Percentiles rank a stretch among this genome's conserved stretches.
Conservation (phyloP, 1,139 yeast genomes). For the Suhomyces wounanorum region DNA sequence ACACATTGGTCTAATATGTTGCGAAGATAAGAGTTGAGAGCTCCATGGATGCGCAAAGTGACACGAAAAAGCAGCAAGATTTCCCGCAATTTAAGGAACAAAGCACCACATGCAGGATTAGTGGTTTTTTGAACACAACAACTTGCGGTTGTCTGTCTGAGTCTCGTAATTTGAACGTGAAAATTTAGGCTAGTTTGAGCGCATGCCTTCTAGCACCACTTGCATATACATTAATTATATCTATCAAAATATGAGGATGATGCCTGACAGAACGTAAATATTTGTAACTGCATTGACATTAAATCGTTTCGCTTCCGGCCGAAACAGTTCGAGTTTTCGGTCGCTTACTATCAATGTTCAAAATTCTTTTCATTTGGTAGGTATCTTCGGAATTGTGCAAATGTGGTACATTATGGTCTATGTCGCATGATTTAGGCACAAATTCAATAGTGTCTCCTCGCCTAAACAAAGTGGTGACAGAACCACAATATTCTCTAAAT, state of each 20-base stretch:
- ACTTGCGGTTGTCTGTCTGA: neutral
- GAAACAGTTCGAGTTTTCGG: neutral
- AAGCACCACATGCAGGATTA: constrained; percentile 1
- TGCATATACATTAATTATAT: neutral
- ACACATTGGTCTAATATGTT: neutral
- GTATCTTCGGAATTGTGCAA: constrained; percentile 4
- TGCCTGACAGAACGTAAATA: neutral
- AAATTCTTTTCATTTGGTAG: neutral
- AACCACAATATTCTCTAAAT: neutral
- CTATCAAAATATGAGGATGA: neutral
- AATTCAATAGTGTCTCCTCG: neutral
- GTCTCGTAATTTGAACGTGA: constrained; percentile 5
- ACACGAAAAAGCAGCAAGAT: neutral
- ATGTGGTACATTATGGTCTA: neutral
- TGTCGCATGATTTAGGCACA: constrained; percentile 2
- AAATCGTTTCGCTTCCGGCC: neutral
- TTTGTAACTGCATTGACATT: neutral
- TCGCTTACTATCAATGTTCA: neutral
- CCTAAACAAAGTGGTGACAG: neutral
- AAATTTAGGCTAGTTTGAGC: neutral
- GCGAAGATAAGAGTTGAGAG: neutral
- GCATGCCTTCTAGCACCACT: neutral
- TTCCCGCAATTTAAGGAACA: neutral
- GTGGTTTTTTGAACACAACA: neutral
- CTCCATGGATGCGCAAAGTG: neutral